These are phyloP conservation scores for Leccinellum rugosiceps DNA, from an alignment of 768 basidiomycete genomes.

Conservation along the genomic window DNA sequence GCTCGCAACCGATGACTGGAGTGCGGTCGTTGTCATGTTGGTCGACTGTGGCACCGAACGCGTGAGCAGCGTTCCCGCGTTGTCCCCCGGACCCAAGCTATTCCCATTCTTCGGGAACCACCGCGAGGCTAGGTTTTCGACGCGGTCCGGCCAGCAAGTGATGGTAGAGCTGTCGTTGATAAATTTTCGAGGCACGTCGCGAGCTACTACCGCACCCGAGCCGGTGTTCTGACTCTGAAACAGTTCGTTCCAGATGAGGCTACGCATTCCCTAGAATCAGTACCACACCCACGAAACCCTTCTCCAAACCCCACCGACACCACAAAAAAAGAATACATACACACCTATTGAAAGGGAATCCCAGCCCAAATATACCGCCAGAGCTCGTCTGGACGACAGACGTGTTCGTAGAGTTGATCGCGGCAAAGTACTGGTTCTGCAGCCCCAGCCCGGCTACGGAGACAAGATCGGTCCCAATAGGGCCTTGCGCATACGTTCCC, in stretches of 20 bases:
- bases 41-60: slow-evolving; percentile 6
- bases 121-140: slow-evolving; percentile 11
- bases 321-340: slow-evolving; percentile 5
- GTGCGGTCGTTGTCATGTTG: slow-evolving; percentile 17
- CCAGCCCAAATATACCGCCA: slow-evolving; percentile 70
- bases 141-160: slow-evolving; percentile 2
- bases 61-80: neutral
- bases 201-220: neutral
- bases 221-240: slow-evolving; percentile 22
- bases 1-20: slow-evolving; percentile 41
- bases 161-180: neutral
- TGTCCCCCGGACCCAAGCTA: neutral
- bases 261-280: slow-evolving; percentile 18
- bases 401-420: slow-evolving; percentile 68
- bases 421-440: slow-evolving; percentile 56
- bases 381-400: slow-evolving; percentile 52
- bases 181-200: neutral
- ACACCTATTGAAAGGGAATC: slow-evolving; percentile 72
- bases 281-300: neutral
- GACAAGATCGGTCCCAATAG: slow-evolving; percentile 58
- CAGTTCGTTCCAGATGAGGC: slow-evolving; percentile 45
- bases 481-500: slow-evolving; percentile 64
- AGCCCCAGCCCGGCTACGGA: slow-evolving; percentile 51
- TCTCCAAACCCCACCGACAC: neutral
- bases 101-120: slow-evolving; percentile 19